A percentile compares a stretch with the other conserved stretches of the same genome.
phyloP scores from a whole-genome alignment of 1,139 yeast genomes.

The Yamadazyma blattariae region DNA sequence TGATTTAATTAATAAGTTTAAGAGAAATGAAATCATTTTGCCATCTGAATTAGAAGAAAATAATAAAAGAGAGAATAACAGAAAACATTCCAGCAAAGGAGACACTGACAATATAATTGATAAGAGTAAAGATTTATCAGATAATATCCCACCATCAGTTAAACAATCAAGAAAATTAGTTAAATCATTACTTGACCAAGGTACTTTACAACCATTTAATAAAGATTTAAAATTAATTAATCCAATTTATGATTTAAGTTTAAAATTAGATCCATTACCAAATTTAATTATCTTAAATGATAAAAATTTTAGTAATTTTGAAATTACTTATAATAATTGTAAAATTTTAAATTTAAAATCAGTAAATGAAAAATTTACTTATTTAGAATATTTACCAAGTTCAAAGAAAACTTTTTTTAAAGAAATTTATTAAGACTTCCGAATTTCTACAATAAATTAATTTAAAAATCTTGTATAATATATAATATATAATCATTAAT shows the following conservation, averaged over 20 bases:
- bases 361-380: slow-evolving; percentile 48
- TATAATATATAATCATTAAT: background rate
- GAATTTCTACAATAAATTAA: background rate
- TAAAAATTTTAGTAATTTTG: slow-evolving; percentile 65
- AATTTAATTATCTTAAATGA: slow-evolving; percentile 65
- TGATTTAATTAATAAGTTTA: slow-evolving; percentile 65
- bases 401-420: slow-evolving; percentile 38
- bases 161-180: slow-evolving; percentile 73
- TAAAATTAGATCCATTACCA: slow-evolving; percentile 79
- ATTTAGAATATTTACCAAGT: slow-evolving; percentile 68
- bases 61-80: too few relatives aligned
- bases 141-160: slow-evolving; percentile 35
- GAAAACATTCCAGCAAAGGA: too few relatives aligned
- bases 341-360: slow-evolving; percentile 71
- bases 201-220: slow-evolving; percentile 79
- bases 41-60: slow-evolving; percentile 34
- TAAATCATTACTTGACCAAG: slow-evolving; percentile 82
- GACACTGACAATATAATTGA: slow-evolving; percentile 8
- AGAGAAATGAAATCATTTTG: slow-evolving; percentile 64
- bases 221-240: slow-evolving; percentile 57
- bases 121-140: slow-evolving; percentile 15
- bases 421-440: slow-evolving; percentile 2
- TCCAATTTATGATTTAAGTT: slow-evolving; percentile 66
- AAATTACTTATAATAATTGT: slow-evolving; percentile 80
- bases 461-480: background rate